phyloP scores from a whole-genome alignment of 257 asterid genomes.

The Verbascum thapsus region DNA sequence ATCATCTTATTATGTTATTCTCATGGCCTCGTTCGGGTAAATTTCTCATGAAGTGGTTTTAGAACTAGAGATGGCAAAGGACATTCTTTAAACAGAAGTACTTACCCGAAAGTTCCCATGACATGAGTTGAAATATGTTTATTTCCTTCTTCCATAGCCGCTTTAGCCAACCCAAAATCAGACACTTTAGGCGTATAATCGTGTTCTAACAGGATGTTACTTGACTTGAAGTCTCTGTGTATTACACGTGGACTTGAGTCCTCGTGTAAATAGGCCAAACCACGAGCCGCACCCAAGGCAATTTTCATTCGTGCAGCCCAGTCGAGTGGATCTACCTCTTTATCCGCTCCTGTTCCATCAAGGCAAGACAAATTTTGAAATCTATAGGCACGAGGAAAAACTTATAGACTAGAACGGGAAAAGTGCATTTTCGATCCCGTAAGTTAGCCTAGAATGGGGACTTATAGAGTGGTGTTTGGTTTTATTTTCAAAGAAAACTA shows the following conservation, averaged over 20 bases:
- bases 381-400: neutral
- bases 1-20: too few relatives aligned
- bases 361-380: conserved; percentile 12
- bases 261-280: conserved; percentile 90
- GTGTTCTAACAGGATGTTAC: conserved; percentile 82
- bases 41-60: too few relatives aligned
- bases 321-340: conserved; percentile 67
- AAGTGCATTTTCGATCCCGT: too few relatives aligned
- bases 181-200: conserved; percentile 92
- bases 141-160: conserved; percentile 77
- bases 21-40: too few relatives aligned
- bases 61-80: neutral
- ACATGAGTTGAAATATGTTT: conserved; percentile 84
- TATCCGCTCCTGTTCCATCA: conserved; percentile 58
- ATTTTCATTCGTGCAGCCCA: conserved; percentile 86
- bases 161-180: conserved; percentile 91
- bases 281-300: conserved; percentile 90
- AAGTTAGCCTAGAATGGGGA: too few relatives aligned
- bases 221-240: conserved; percentile 93
- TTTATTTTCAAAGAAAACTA: too few relatives aligned
- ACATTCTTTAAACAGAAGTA: neutral
- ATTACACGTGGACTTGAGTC: conserved; percentile 97
- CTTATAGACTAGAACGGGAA: neutral
- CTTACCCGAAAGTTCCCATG: conserved; percentile 98
- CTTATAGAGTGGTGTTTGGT: too few relatives aligned